Percentiles rank a stretch among this genome's conserved stretches.
phyloP scores from a whole-genome alignment of 345 rosid genomes.

The Raphanus sativus region DNA sequence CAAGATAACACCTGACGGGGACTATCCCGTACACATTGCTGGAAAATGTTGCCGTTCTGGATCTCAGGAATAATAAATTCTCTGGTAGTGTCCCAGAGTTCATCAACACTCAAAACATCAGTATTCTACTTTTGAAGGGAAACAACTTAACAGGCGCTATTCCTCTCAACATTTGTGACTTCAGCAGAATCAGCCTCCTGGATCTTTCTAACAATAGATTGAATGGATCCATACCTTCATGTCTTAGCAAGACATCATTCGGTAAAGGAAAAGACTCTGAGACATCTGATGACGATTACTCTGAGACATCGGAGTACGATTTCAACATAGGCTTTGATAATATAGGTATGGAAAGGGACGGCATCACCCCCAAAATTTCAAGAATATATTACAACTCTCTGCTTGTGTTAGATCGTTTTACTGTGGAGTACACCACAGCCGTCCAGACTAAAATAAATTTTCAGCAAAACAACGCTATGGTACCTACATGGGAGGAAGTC shows the following conservation, averaged over 20 bases:
- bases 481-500: neutral
- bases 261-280: neutral
- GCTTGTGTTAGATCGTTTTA: neutral
- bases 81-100: neutral
- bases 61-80: neutral
- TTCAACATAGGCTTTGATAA: too few species aligned
- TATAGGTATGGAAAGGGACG: too few species aligned
- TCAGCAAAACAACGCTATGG: neutral
- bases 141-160: neutral
- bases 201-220: neutral
- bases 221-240: neutral
- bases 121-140: neutral
- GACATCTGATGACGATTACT: too few species aligned
- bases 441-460: neutral
- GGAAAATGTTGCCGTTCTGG: neutral
- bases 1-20: neutral
- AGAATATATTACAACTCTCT: neutral
- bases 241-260: neutral
- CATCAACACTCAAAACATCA: neutral
- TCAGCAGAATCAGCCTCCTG: neutral
- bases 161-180: neutral
- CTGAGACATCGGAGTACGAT: too few species aligned
- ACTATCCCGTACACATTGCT: neutral
- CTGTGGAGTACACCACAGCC: neutral
- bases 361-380: too few species aligned